Conservation (phyloP, 1,284 basidiomycete species). For the Cutaneotrichosporon arboriforme region DNA sequence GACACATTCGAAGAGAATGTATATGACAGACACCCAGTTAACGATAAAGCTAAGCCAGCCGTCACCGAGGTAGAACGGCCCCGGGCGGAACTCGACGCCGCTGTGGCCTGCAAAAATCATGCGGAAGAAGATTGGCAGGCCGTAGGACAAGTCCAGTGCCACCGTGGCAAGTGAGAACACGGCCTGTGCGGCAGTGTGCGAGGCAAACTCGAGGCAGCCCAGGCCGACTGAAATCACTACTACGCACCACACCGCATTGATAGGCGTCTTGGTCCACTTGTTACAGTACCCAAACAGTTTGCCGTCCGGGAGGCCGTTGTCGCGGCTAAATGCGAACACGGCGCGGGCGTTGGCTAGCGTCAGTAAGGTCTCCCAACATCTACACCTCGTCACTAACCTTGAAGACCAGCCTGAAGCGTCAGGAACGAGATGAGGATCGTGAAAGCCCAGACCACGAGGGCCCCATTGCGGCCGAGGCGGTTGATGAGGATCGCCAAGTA, state of each 20-base stretch:
- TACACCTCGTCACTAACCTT: conserved; percentile 35
- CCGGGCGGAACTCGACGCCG: conserved; percentile 40
- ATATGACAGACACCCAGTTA: conserved; percentile 10
- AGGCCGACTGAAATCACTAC: conserved; percentile 55
- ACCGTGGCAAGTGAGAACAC: conserved; percentile 55
- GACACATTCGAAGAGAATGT: conserved; percentile 6
- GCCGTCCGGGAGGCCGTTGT: conserved; percentile 66
- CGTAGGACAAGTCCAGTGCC: conserved; percentile 36
- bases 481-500: conserved; percentile 70
- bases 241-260: conserved; percentile 75
- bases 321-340: conserved; percentile 67
- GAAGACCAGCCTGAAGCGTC: conserved; percentile 69
- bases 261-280: conserved; percentile 63
- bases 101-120: conserved; percentile 30
- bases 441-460: conserved; percentile 63
- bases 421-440: conserved; percentile 68
- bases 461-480: conserved; percentile 65
- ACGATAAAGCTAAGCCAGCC: not conserved
- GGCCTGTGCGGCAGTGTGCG: conserved; percentile 70
- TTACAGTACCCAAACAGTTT: conserved; percentile 72
- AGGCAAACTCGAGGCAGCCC: conserved; percentile 63
- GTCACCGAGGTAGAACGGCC: conserved; percentile 37
- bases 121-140: conserved; percentile 38
- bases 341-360: conserved; percentile 67
- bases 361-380: too few species aligned